phyloP scores from a whole-genome alignment of 768 basidiomycete species.

The Piloderma croceum region DNA sequence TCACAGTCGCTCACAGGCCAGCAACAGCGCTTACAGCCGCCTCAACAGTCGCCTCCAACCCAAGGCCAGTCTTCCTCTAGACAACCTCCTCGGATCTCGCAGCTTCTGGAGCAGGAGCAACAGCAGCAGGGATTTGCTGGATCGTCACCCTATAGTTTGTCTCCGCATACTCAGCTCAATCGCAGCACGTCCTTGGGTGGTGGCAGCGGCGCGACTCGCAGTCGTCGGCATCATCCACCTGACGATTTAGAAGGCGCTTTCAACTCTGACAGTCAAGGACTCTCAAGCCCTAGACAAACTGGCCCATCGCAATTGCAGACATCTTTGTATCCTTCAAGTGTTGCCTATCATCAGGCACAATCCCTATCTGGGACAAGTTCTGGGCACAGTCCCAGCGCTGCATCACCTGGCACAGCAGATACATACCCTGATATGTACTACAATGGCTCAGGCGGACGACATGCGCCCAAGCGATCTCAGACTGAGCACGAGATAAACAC shows the following conservation, averaged over 20 bases:
- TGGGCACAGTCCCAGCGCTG: constrained; percentile 27
- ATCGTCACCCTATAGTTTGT: constrained; percentile 47
- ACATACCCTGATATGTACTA: constrained; percentile 60
- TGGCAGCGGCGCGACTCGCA: constrained; percentile 39
- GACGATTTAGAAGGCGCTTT: constrained; percentile 62
- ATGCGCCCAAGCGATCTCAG: constrained; percentile 51
- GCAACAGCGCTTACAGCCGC: constrained; percentile 43
- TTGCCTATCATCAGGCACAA: constrained; percentile 54
- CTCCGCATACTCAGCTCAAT: constrained; percentile 47
- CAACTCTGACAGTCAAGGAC: constrained; percentile 27
- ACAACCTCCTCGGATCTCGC: constrained; percentile 61
- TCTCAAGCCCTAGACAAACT: constrained; percentile 18
- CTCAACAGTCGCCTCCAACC: constrained; percentile 49
- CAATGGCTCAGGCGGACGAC: constrained; percentile 42
- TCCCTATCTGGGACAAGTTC: constrained; percentile 26
- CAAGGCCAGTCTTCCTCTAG: constrained; percentile 34
- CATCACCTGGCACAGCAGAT: constrained; percentile 39
- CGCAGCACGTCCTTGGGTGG: constrained; percentile 65
- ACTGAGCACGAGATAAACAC: constrained; percentile 48
- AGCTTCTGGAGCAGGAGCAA: constrained; percentile 62
- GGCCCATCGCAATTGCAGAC: constrained; percentile 36
- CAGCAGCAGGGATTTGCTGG: constrained; percentile 34
- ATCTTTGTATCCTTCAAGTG: constrained; percentile 54
- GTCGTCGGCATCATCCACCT: constrained; percentile 61
- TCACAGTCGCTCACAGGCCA: constrained; percentile 28